Conservation (phyloP, 805 yeast genomes). For the Pichia insulana region DNA sequence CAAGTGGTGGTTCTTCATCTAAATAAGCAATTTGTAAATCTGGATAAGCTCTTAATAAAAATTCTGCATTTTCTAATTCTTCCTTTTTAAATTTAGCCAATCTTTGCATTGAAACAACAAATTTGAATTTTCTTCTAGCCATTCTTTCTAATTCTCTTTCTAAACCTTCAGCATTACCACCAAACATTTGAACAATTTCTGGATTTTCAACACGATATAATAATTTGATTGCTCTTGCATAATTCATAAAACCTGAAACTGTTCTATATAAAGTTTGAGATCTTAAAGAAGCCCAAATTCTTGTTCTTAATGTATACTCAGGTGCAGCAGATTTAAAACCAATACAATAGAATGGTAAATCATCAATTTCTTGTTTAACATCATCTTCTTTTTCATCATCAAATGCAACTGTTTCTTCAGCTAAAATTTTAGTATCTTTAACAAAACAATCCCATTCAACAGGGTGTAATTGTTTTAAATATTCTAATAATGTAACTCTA, state of each 20-base stretch:
- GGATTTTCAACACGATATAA: conserved; percentile 93
- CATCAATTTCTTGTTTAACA: conserved; percentile 78
- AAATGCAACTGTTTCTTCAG: conserved; percentile 85
- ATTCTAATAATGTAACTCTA: conserved; percentile 87
- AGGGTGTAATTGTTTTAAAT: conserved; percentile 90
- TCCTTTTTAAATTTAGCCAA: conserved; percentile 61
- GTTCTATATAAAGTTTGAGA: conserved; percentile 96
- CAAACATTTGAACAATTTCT: conserved; percentile 94
- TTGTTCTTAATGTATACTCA: conserved; percentile 88
- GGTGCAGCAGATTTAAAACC: conserved; percentile 98
- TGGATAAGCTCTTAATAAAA: conserved; percentile 75
- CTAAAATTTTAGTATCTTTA: conserved; percentile 88
- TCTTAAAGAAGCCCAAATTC: conserved; percentile 98
- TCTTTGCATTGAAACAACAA: conserved; percentile 82
- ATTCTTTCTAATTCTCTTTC: conserved; percentile 90
- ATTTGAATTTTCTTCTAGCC: conserved; percentile 77
- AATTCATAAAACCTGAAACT: conserved; percentile 97
- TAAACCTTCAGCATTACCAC: conserved; percentile 94
- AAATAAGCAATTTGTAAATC: conserved; percentile 85
- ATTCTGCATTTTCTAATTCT: conserved; percentile 74
- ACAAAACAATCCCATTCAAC: conserved; percentile 98
- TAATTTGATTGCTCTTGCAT: conserved; percentile 90
- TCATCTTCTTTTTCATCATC: conserved; percentile 57
- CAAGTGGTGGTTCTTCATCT: conserved; percentile 81
- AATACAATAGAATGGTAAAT: conserved; percentile 87